Conservation (phyloP, 2,329 filamentous ascomycete species). For the Nannizziopsis arthrosporioides region DNA sequence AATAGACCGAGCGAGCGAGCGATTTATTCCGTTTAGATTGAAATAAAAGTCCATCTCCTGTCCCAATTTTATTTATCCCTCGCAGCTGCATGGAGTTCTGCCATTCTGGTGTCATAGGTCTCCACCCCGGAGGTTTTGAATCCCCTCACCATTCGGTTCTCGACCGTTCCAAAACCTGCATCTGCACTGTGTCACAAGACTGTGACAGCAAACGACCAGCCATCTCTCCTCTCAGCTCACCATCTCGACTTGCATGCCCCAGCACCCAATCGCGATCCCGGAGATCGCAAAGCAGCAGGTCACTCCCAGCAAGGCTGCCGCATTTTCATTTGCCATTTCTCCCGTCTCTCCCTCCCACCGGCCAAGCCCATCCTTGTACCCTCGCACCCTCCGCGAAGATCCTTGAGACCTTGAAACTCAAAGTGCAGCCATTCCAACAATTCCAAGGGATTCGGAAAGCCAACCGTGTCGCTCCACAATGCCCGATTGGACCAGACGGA, state of each 20-base stretch:
- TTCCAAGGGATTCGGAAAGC: slow-evolving; percentile 5
- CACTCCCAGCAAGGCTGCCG: too few relatives aligned
- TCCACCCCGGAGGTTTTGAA: too few relatives aligned
- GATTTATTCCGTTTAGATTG: too few relatives aligned
- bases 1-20: too few relatives aligned
- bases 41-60: too few relatives aligned
- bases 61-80: too few relatives aligned
- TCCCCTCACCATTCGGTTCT: not conserved
- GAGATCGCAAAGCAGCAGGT: too few relatives aligned
- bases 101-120: too few relatives aligned
- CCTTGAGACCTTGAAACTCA: not conserved
- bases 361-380: not conserved
- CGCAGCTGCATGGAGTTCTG: too few relatives aligned
- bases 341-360: too few relatives aligned
- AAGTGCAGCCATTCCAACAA: slow-evolving; percentile 6
- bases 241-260: not conserved
- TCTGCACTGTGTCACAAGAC: not conserved
- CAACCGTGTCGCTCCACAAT: slow-evolving; percentile 1
- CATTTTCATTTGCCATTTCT: too few relatives aligned
- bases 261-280: too few relatives aligned
- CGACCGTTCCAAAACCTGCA: slow-evolving; percentile 1
- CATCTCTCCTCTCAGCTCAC: not conserved
- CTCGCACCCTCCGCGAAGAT: not conserved
- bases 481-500: slow-evolving; percentile 6
- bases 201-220: not conserved